Evolutionary conservation across 441 rosid species (phyloP).

Genomic region (Erysimum cheiri): DNA sequence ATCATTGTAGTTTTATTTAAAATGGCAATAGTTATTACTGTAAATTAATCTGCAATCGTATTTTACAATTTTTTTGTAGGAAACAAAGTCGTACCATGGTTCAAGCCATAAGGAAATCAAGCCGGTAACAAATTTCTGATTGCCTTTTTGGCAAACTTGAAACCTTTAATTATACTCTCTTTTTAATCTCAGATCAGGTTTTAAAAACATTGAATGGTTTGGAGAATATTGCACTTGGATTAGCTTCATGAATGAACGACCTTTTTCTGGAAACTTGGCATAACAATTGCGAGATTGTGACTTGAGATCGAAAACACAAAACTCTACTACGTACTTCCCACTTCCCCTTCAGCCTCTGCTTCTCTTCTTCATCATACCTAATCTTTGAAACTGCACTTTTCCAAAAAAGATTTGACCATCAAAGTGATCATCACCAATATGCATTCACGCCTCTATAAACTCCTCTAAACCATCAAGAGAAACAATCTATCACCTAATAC

Average conservation of each 20-base stretch:
- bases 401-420: not conserved
- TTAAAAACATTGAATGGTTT: not conserved
- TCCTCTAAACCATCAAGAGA: not conserved
- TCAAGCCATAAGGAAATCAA: too few relatives aligned
- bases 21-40: not conserved
- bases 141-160: not conserved
- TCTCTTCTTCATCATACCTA: not conserved
- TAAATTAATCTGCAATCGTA: not conserved
- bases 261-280: not conserved
- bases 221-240: not conserved
- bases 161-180: not conserved
- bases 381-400: not conserved
- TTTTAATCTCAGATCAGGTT: not conserved
- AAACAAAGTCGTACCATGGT: too few relatives aligned
- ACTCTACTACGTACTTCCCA: constrained; percentile 7
- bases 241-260: not conserved
- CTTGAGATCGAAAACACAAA: not conserved
- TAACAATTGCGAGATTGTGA: not conserved
- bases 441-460: not conserved
- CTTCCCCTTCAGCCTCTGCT: not conserved
- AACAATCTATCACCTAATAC: not conserved
- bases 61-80: not conserved
- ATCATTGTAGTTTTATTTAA: too few relatives aligned
- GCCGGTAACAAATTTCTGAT: not conserved
- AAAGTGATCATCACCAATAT: not conserved